phyloP scores from a whole-genome alignment of 2,329 filamentous ascomycete species.

The Eutypella sp. region DNA sequence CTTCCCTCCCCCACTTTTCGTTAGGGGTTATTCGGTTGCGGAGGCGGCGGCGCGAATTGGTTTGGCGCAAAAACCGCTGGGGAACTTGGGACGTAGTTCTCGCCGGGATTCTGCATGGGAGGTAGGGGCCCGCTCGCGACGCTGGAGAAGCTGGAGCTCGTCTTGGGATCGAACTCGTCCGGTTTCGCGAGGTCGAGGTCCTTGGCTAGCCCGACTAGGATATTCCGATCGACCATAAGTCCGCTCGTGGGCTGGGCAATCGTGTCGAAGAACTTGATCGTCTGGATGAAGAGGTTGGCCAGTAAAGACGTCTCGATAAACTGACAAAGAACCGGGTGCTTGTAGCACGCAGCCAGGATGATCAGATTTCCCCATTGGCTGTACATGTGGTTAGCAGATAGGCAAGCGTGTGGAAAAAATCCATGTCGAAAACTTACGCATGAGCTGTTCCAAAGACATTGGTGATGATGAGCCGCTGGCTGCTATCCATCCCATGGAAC shows the following conservation, averaged over 20 bases:
- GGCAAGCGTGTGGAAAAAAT: constrained; percentile 1
- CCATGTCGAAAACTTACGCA: constrained; percentile 63
- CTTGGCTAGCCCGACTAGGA: constrained; percentile 52
- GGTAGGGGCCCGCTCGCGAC: constrained; percentile 24
- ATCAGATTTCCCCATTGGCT: constrained; percentile 97
- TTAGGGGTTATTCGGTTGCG: constrained; percentile 8
- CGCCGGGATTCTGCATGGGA: constrained; percentile 14
- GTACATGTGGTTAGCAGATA: constrained; percentile 16
- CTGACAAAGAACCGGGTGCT: constrained; percentile 55
- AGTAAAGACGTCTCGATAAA: constrained; percentile 55
- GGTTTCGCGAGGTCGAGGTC: constrained; percentile 38
- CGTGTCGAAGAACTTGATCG: constrained; percentile 69
- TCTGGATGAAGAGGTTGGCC: constrained; percentile 60
- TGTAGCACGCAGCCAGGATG: constrained; percentile 78
- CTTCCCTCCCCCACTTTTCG: background rate
- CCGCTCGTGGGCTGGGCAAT: constrained; percentile 71
- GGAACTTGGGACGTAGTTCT: constrained; percentile 14
- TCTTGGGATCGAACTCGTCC: constrained; percentile 23
- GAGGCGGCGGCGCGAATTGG: constrained; percentile 8
- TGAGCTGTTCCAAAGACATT: constrained; percentile 94
- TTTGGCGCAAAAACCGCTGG: constrained; percentile 14
- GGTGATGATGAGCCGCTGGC: constrained; percentile 73
- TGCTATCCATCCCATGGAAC: constrained; percentile 61
- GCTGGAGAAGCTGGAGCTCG: constrained; percentile 40
- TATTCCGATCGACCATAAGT: constrained; percentile 66